Evolutionary conservation across 2,329 filamentous ascomycete species (phyloP).

Genomic region (Fusarium staphyleae): DNA sequence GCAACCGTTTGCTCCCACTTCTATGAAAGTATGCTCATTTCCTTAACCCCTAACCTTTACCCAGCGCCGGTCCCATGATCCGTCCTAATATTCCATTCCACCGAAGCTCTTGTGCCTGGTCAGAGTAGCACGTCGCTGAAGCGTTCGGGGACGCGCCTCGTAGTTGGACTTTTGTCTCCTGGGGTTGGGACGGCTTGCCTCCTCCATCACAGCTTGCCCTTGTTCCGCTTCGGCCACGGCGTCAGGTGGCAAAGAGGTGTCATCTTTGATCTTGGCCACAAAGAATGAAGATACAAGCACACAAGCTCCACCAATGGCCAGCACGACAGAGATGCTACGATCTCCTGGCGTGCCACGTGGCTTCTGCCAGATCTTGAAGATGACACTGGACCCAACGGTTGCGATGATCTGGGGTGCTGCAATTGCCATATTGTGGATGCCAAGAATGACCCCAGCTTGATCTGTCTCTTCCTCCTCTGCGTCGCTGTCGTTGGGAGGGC

Average conservation of each 20-base stretch:
- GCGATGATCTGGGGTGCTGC: conserved; percentile 91
- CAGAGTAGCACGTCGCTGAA: conserved; percentile 54
- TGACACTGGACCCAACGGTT: conserved; percentile 80
- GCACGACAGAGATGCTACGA: conserved; percentile 83
- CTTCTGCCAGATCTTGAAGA: conserved; percentile 88
- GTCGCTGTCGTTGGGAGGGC: conserved; percentile 29
- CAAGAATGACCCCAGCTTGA: conserved; percentile 88
- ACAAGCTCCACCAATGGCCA: conserved; percentile 82
- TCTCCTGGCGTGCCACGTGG: conserved; percentile 85
- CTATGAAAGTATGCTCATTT: conserved; percentile 15
- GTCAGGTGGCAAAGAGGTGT: conserved; percentile 51
- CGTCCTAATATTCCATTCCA: conserved; percentile 44
- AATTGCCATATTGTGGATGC: conserved; percentile 95
- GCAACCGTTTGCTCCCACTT: conserved; percentile 12
- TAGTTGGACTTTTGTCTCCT: conserved; percentile 51
- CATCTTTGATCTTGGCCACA: conserved; percentile 71
- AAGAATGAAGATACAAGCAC: conserved; percentile 80
- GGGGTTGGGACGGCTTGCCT: conserved; percentile 18
- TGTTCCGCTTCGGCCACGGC: conserved; percentile 53
- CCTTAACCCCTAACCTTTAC: conserved; percentile 7
- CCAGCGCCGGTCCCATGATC: conserved; percentile 17
- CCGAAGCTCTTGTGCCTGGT: conserved; percentile 60
- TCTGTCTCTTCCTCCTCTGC: conserved; percentile 65
- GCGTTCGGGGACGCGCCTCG: conserved; percentile 52
- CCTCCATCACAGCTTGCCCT: conserved; percentile 50